Evolutionary conservation across 768 basidiomycete genomes (phyloP).

Genomic region (Lactarius trivialis): DNA sequence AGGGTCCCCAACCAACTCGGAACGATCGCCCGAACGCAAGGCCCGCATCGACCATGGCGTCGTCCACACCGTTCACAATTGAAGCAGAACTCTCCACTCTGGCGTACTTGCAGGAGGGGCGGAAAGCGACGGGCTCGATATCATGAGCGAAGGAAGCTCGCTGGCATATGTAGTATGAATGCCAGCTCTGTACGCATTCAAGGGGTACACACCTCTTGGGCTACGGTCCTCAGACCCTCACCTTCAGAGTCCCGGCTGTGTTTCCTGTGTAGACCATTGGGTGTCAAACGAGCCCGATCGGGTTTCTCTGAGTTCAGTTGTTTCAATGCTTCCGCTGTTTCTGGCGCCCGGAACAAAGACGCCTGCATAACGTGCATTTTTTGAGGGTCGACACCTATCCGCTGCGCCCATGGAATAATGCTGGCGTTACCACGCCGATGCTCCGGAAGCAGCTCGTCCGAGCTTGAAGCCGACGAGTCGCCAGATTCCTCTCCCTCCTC

Average conservation of each 20-base stretch:
- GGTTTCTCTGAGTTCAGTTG: conserved; percentile 22
- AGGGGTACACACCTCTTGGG: conserved; percentile 46
- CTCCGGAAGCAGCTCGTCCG: conserved; percentile 25
- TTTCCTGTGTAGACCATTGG: conserved; percentile 48
- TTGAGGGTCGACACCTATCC: conserved; percentile 73
- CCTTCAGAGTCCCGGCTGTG: conserved; percentile 77
- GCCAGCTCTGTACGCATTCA: conserved; percentile 8
- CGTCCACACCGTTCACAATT: conserved; percentile 56
- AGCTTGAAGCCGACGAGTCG: conserved; percentile 31
- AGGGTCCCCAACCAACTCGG: conserved; percentile 85
- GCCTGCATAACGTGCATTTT: conserved; percentile 93
- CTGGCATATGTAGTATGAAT: conserved; percentile 33
- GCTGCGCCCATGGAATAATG: conserved; percentile 65
- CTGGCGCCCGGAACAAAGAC: conserved; percentile 71
- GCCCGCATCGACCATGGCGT: conserved; percentile 70
- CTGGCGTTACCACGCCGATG: conserved; percentile 38
- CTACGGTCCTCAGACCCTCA: conserved; percentile 52
- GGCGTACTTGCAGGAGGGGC: conserved; percentile 76
- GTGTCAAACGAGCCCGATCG: conserved; percentile 29
- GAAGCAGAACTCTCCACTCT: conserved; percentile 67
- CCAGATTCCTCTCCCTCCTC: conserved; percentile 32
- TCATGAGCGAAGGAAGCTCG: conserved; percentile 75
- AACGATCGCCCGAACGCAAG: conserved; percentile 82
- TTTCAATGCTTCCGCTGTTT: conserved; percentile 57
- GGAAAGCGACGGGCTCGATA: conserved; percentile 57